Base-by-base conservation (phyloP, 495 filamentous ascomycete species). In the Penicillium subrubescens region DNA sequence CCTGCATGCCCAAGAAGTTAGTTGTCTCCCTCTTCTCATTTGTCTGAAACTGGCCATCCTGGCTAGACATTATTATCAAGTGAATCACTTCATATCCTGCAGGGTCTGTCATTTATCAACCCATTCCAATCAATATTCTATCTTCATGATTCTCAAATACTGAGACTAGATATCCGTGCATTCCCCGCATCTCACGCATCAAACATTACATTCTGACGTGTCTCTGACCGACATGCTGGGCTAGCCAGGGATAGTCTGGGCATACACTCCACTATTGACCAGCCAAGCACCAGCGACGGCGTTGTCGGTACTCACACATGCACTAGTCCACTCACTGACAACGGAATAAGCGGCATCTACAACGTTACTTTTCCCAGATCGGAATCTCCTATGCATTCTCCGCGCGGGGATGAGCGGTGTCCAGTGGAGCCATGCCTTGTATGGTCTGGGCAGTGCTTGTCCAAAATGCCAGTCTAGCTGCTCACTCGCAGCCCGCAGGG, bases 351-450 rank as follows among this genome's bases (percentile, higher is more conserved):
- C 44, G 21, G 29, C 43, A 51, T 53, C 46, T 29, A 54, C 35
- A 48, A 23, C 23, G 33, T 60, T 52, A 50, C 29, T 29, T 59
- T 66, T 59, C 50, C 43, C n/a, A 37, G 51, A 61, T 57, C 57
- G 43, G 60, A 58, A 58, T 66, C 41, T 48, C 46, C 41, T 50
- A 51, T 67, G 37, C 58, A 48, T 57, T 54, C 39, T 68, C 55
- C 54, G 35, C 64, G 68, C 68, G 66, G 68, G 68, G 63, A 59
- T 68, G 43, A 48, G 37, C 23, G 54, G 53, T 31, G 41, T 57
- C 15, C 61, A 59, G 66, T 66, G 69, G 69, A 56, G 64, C 57
- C 52, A 60, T 57, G 35, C 41, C 53, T 12, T 8, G 21, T 27
- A n/a, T 19, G 50, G 59, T 37, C 54, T 37, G 63, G 63, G 59